A percentile compares a stretch with the other conserved stretches of the same genome.
phyloP scores from a whole-genome alignment of 345 rosid species.

The Eucalyptus lansdowneana region DNA sequence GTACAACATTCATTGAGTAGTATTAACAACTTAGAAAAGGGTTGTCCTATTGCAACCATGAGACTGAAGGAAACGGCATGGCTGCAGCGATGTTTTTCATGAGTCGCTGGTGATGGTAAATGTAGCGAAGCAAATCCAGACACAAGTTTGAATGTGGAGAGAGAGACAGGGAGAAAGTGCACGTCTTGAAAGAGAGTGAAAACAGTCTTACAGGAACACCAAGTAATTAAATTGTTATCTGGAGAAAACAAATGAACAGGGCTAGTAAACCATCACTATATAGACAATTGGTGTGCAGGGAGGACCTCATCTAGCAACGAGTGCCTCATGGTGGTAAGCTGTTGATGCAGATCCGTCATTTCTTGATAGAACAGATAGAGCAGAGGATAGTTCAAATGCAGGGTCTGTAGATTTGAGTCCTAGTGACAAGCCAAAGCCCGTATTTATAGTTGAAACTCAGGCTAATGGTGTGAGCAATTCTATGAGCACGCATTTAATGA shows the following conservation, averaged over 20 bases:
- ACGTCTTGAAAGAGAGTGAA: neutral
- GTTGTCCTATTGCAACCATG: neutral
- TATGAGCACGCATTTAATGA: neutral
- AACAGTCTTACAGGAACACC: neutral
- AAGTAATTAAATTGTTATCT: neutral
- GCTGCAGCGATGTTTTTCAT: neutral
- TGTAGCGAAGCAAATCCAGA: neutral
- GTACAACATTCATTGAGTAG: neutral
- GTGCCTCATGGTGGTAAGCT: neutral
- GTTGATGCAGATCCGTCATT: neutral
- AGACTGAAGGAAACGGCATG: neutral
- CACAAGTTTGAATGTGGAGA: neutral
- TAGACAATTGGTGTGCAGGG: neutral
- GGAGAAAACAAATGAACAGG: neutral
- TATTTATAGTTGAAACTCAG: neutral
- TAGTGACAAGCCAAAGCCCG: neutral
- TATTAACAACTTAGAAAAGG: neutral
- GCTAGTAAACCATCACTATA: neutral
- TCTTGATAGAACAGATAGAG: neutral
- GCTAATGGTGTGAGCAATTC: neutral
- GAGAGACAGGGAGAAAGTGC: neutral
- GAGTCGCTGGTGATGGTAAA: neutral
- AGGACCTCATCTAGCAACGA: conserved; percentile 17
- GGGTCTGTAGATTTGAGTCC: neutral
- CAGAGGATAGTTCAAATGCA: neutral